Percentiles rank a stretch among this genome's conserved stretches.
Conservation (phyloP, 305 asterid species). For the Solanum hybrid region DNA sequence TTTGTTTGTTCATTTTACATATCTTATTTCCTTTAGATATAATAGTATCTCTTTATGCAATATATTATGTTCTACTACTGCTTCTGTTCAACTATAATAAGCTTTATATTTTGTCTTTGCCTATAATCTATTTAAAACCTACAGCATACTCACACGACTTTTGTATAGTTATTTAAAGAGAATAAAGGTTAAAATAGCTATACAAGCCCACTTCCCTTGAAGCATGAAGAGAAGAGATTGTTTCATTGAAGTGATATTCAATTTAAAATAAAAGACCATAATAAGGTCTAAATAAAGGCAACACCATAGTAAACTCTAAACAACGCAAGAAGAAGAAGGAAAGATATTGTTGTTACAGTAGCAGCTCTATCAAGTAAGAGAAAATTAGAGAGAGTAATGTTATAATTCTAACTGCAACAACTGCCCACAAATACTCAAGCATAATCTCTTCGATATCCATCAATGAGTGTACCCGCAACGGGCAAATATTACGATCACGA, state of each 20-base stretch:
- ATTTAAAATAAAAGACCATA: neutral
- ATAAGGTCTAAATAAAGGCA: neutral
- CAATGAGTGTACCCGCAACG: neutral
- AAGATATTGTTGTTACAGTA: neutral
- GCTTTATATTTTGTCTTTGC: conserved; percentile 14
- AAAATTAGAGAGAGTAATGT: neutral
- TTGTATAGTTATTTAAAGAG: neutral
- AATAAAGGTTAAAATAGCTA: neutral
- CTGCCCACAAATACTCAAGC: neutral
- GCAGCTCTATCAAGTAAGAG: neutral
- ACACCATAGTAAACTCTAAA: neutral
- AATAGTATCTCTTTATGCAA: conserved; percentile 11
- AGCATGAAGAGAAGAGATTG: neutral
- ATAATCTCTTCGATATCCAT: neutral
- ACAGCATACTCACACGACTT: neutral
- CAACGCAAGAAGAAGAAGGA: neutral
- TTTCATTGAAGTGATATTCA: neutral
- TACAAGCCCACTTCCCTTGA: neutral
- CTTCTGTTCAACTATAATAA: neutral
- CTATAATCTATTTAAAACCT: neutral
- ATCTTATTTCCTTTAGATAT: too few species aligned
- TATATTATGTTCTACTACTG: conserved; percentile 4
- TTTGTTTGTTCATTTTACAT: too few species aligned
- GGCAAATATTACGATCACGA: neutral
- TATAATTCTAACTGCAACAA: neutral